Conservation (phyloP, 805 yeast genomes). For the Wickerhamomyces alni region DNA sequence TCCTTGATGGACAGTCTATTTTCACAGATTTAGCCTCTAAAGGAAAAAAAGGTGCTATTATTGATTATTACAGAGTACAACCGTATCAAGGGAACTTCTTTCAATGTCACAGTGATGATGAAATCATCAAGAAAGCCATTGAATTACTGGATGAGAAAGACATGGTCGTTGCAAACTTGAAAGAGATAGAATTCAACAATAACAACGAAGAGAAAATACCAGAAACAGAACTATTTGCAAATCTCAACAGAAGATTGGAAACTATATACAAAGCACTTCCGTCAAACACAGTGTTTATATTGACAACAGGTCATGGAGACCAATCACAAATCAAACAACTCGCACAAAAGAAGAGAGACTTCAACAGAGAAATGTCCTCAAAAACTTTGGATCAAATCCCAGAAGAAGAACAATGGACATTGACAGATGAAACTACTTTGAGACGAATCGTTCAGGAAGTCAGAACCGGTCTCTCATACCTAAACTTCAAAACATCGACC, state of each 20-base stretch:
- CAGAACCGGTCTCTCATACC: conserved; percentile 52
- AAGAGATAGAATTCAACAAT: conserved; percentile 35
- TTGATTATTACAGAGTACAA: conserved; percentile 27
- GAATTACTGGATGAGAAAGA: conserved; percentile 19
- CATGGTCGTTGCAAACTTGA: conserved; percentile 49
- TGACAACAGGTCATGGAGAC: conserved; percentile 62
- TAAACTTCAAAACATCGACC: conserved; percentile 34
- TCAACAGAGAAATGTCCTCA: conserved; percentile 34
- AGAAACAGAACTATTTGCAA: conserved; percentile 1
- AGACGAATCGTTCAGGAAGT: conserved; percentile 43
- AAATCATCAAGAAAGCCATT: conserved; percentile 38
- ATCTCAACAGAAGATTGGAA: conserved; percentile 39
- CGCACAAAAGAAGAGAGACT: conserved; percentile 35
- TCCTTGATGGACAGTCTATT: conserved; percentile 35
- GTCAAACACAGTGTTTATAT: conserved; percentile 48
- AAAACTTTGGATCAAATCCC: conserved; percentile 12
- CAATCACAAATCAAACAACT: conserved; percentile 42
- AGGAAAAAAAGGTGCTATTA: conserved; percentile 25
- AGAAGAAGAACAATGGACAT: conserved; percentile 47
- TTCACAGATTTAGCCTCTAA: conserved; percentile 32
- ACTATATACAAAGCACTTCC: conserved; percentile 50
- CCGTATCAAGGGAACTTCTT: conserved; percentile 23
- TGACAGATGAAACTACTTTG: conserved; percentile 41
- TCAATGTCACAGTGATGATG: conserved; percentile 54
- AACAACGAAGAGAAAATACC: too few relatives aligned